Base-by-base conservation (phyloP, 2,329 filamentous ascomycete species). In the Lecanicillium sp. region DNA sequence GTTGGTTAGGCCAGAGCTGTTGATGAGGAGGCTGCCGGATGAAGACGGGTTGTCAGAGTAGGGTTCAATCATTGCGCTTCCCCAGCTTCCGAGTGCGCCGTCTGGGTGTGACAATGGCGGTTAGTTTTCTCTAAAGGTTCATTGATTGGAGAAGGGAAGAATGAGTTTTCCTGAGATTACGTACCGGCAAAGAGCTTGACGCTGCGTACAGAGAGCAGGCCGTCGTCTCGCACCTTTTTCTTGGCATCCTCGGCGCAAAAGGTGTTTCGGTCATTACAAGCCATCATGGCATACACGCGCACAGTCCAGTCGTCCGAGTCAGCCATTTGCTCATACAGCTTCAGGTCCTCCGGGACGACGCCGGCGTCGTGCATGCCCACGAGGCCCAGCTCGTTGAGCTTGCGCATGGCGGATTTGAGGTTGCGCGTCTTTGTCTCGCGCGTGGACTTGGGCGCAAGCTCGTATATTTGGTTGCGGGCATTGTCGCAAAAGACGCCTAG, bases 401-500 rank as follows among this genome's bases (percentile, higher is more conserved):
- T 69, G 11, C 50, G 52, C 73, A 84, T 81, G 11, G 80, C 80
- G 5, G 70, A 70, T 35, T 65, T 67, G 40, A 84, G 56, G 43
- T 73, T 78, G 17, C 54, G 56, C 5, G 65, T 63, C 50, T 76
- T 80, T 46, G 65, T 68, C n/a, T 64, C 63, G 5, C 55, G 57
- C 32, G 62, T 63, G 0, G 78, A 75, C 41, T 70, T 69, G 2
- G 79, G 78, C 63, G 76, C 80, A 14, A 73, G 48, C 3, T 64
- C 58, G 41, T 67, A 62, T 27, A 83, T 67, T 36, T 80, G 55
- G 31, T 80, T 75, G 71, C 84, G 83, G 17, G 80, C 80, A 51
- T 84, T 84, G 55, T 85, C 80, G 51, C 81, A 85, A 48, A 85
- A 84, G 9, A 85, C 79, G 30, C 81, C 80, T 49, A 71, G 66